Evolutionary conservation across 2,329 filamentous ascomycete genomes (phyloP), one percentile per base, ranked within the genome.

Genomic region (Coleophoma cylindrospora): DNA sequence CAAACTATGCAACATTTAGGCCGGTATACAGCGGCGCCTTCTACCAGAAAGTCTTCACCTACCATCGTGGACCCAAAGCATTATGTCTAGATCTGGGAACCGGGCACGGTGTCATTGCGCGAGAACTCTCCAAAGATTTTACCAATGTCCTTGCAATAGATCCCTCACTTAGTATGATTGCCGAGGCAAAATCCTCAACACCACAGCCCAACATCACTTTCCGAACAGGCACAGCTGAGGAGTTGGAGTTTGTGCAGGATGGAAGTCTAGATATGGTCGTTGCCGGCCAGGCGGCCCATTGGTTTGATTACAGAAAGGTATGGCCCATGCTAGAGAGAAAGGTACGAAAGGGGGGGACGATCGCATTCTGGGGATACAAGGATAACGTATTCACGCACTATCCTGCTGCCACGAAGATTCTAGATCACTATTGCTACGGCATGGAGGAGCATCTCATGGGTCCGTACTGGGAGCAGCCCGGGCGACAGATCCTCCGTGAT

Each of bases 361-460:
- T 86, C n/a, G 81, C 81, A 0, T 81, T 83, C 61, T 85, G 77
- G 79, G 81, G 81, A 2, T 86, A 86, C 64, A 81, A 80, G 59
- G 83, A 86, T 64, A 81, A 79, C 59, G 70, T 81, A 34, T 73
- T 86, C 47, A 65, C 81, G 14, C 74, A 77, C 19, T 73, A 73
- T 55, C 73, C 76, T 7, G 58, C 61, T 34, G 79, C 79, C 14
- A 81, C 76, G 21, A 61, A 62, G 41, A 70, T 85, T 21, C 70
- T 84, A 60, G 68, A 79, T 59, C 64, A 68, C 27, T 85, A 79
- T 56, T 72, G 75, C 52, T 84, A 84, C 66, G 75, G 72, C 7
- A 62, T 70, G 14, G 71, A 68, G 33, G 71, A 76, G 33, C 68
- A 75, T 48, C 70, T 70, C 10, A 74, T 87, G 70, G 80, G 78